A percentile compares a stretch with the other conserved stretches of the same genome.
phyloP scores from a whole-genome alignment of 2,329 filamentous ascomycete species.

The Fusarium anguioides region DNA sequence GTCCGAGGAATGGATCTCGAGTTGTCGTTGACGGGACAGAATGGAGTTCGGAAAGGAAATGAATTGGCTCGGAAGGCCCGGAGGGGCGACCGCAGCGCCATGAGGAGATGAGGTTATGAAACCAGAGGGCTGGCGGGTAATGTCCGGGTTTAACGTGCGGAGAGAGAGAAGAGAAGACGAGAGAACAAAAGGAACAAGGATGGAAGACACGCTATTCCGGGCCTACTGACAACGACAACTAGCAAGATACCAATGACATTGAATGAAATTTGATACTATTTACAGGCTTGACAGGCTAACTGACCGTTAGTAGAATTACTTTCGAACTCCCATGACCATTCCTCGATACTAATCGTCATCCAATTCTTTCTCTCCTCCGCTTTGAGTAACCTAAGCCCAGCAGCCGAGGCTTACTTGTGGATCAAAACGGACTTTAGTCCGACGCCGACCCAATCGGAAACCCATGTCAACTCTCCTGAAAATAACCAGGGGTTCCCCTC shows the following conservation, averaged over 20 bases:
- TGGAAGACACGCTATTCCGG: no score
- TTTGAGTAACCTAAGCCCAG: no score
- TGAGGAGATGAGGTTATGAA: background rate
- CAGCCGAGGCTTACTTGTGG: background rate
- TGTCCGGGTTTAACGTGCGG: background rate
- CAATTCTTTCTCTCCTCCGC: background rate
- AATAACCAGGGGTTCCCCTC: background rate
- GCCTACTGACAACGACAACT: no score
- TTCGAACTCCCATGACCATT: background rate
- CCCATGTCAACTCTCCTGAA: background rate
- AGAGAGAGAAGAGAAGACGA: background rate
- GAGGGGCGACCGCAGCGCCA: background rate
- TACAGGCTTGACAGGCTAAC: fast-evolving
- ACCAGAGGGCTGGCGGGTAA: background rate
- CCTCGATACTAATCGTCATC: background rate
- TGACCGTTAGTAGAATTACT: background rate
- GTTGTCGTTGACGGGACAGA: background rate
- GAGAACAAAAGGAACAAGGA: no score
- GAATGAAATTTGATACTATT: background rate
- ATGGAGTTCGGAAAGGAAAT: slow-evolving; percentile 14
- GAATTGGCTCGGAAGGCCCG: slow-evolving; percentile 20
- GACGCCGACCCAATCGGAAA: slow-evolving; percentile 21
- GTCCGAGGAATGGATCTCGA: background rate
- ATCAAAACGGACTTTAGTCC: background rate
- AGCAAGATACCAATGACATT: no score